A percentile compares a stretch with the other conserved stretches of the same genome.
phyloP scores from a whole-genome alignment of 2,329 filamentous ascomycete genomes.

The Mariannaea sp. region DNA sequence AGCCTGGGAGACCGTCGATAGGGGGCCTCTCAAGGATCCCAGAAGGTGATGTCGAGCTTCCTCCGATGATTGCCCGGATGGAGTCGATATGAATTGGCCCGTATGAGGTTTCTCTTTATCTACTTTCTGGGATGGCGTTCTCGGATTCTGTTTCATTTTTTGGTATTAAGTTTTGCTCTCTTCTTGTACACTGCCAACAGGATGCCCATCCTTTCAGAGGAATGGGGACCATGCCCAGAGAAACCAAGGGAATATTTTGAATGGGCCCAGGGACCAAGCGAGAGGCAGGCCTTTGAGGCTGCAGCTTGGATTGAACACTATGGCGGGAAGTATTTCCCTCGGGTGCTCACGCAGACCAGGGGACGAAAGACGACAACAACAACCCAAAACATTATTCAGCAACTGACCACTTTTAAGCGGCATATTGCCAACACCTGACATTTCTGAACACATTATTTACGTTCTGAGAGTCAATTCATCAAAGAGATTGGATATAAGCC shows the following conservation, averaged over 20 bases:
- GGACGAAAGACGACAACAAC: background rate
- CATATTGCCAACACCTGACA: background rate
- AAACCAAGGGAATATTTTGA: background rate
- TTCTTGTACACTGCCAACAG: constrained; percentile 1
- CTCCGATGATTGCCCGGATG: constrained; percentile 37
- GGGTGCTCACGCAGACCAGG: constrained; percentile 5
- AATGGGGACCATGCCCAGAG: background rate
- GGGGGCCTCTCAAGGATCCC: constrained; percentile 60
- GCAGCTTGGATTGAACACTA: background rate
- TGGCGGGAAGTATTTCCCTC: background rate
- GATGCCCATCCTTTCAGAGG: background rate
- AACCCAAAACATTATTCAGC: constrained; percentile 1
- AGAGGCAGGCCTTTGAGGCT: background rate
- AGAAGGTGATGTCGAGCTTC: constrained; percentile 60
- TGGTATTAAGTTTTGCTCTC: constrained; percentile 24
- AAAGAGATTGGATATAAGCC: no score
- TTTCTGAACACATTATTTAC: no score
- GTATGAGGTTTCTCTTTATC: background rate
- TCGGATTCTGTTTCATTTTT: constrained; percentile 19
- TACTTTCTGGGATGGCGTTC: constrained; percentile 1
- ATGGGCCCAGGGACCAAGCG: background rate
- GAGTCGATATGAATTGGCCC: constrained; percentile 34
- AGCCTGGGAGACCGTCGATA: constrained; percentile 43
- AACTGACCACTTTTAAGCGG: background rate
- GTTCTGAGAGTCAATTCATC: no score